Evolutionary conservation across 2,329 filamentous ascomycete genomes (phyloP).

Genomic region (Xylogone sp.): DNA sequence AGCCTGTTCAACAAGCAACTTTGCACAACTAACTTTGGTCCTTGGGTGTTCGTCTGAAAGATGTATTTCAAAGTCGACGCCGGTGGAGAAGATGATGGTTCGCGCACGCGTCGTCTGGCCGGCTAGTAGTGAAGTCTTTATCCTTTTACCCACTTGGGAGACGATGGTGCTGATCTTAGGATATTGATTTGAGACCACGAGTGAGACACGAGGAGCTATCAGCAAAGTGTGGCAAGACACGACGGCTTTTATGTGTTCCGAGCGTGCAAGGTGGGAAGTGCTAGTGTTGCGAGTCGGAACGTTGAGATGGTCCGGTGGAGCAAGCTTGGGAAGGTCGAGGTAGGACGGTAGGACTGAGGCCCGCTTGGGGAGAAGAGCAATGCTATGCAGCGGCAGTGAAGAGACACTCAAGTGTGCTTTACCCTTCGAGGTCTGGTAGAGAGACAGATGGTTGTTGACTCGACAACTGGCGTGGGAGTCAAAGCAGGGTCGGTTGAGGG

Average conservation of each 20-base stretch:
- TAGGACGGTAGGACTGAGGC: neutral
- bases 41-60: no score
- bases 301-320: neutral
- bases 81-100: neutral
- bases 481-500: neutral
- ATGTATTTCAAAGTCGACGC: no score
- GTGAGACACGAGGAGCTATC: neutral
- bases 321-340: neutral
- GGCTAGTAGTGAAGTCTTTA: neutral
- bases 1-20: no score
- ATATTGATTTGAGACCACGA: neutral
- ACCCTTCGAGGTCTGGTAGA: neutral
- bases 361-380: neutral
- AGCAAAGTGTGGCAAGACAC: neutral
- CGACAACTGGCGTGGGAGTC: neutral
- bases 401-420: neutral
- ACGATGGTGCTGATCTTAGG: neutral
- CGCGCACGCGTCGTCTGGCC: neutral
- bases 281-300: neutral
- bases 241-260: neutral
- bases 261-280: neutral
- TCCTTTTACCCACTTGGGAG: neutral
- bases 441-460: neutral
- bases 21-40: no score
- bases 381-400: neutral